phyloP scores from a whole-genome alignment of 2,329 filamentous ascomycete genomes.

The Aspergillaceae sp. region DNA sequence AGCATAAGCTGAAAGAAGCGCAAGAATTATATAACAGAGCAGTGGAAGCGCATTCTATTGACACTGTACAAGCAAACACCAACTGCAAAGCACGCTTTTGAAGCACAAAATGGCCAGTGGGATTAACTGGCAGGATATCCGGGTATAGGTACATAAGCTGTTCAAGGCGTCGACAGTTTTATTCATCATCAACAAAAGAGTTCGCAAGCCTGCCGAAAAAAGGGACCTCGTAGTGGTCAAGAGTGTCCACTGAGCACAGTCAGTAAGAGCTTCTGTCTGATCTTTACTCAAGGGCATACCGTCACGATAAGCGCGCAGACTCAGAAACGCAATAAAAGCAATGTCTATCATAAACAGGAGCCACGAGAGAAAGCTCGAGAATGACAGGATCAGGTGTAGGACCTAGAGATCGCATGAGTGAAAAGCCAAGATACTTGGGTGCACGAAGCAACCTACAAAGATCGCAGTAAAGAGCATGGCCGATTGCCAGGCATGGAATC shows the following conservation, averaged over 20 bases:
- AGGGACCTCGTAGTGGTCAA: conserved; percentile 71
- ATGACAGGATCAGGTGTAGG: conserved; percentile 76
- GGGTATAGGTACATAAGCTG: background rate
- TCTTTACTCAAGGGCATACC: conserved; percentile 43
- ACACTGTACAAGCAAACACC: background rate
- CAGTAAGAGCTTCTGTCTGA: conserved; percentile 6
- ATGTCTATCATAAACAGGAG: conserved; percentile 69
- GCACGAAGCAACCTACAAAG: conserved; percentile 37
- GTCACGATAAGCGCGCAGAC: conserved; percentile 73
- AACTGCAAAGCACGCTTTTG: too few species aligned
- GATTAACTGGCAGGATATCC: background rate
- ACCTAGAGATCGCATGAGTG: conserved; percentile 45
- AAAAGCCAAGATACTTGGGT: background rate
- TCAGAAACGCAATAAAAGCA: conserved; percentile 64
- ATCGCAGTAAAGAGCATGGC: conserved; percentile 68
- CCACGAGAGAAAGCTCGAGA: conserved; percentile 78
- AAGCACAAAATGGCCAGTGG: too few species aligned
- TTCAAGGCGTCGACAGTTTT: conserved; percentile 8
- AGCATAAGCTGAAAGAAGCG: background rate
- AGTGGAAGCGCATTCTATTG: background rate
- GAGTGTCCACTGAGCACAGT: conserved; percentile 46
- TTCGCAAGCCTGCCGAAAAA: conserved; percentile 79
- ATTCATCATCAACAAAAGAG: conserved; percentile 84
- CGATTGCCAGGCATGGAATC: conserved; percentile 95
- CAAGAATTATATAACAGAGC: background rate